Evolutionary conservation across 2,329 filamentous ascomycete genomes (phyloP).

Genomic region (Ophiosphaerella narmari): DNA sequence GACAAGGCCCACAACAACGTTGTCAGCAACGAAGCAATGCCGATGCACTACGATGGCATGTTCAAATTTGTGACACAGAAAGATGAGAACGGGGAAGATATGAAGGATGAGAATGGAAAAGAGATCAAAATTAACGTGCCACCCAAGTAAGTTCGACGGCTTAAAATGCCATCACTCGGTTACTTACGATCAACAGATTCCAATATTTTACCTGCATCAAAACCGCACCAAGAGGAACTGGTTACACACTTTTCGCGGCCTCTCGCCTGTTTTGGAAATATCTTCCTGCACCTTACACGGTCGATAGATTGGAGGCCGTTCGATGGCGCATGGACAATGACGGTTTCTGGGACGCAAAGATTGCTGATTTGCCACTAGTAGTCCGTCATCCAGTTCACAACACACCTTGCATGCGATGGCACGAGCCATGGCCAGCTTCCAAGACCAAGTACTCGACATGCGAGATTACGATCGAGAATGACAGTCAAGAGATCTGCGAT

Average conservation of each 20-base stretch:
- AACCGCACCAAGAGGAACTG: no score
- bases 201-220: no score
- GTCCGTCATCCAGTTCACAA: slow-evolving; percentile 47
- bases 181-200: no score
- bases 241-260: no score
- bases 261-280: no score
- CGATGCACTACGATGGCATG: slow-evolving; percentile 62
- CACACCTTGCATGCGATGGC: slow-evolving; percentile 57
- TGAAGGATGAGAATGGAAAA: no score
- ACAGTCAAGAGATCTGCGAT: slow-evolving; percentile 43
- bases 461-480: slow-evolving; percentile 50
- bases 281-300: no score
- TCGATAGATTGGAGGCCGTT: no score
- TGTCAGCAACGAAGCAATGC: slow-evolving; percentile 57
- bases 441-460: slow-evolving; percentile 58
- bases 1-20: slow-evolving; percentile 58
- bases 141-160: slow-evolving; percentile 57
- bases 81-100: slow-evolving; percentile 26
- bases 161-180: slow-evolving; percentile 16
- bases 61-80: slow-evolving; percentile 57
- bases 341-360: no score
- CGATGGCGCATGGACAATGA: no score
- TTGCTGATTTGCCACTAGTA: no score
- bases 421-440: slow-evolving; percentile 59
- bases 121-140: slow-evolving; percentile 21